Evolutionary conservation across 2,329 filamentous ascomycete genomes (phyloP), one percentile per base, ranked within the genome.

Genomic region (Ascochyta koolunga): DNA sequence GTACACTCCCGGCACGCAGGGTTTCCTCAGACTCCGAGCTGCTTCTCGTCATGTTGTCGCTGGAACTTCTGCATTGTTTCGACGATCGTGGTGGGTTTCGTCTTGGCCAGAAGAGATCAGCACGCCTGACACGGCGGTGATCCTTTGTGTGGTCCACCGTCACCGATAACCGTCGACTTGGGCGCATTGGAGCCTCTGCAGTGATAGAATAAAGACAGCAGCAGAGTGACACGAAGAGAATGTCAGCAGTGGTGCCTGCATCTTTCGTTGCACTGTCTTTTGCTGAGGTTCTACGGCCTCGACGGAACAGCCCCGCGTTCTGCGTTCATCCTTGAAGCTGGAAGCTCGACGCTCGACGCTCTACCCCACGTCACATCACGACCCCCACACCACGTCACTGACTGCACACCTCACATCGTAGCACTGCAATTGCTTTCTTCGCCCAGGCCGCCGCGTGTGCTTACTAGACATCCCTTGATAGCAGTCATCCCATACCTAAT

Each of bases 31-130:
- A 5, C 33, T 44, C 44, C 33, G 22, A 31, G 39, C 33, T 11
- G 37, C 3, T 15, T 47, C 37, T 47, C 33, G 32, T 18, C 32
- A 19, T 42, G 43, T 33, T 31, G 33, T 40, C 29, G 51, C 47
- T 45, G 51, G 33, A 25, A 27, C 32, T 43, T 16, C 21, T 33
- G 35, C 29, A 35, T 33, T 45, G 52, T 48, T 35, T 42, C 38
- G 53, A 42, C 29, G 36, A 47, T 44, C 27, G 29, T 35, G 11
- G 25, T 32, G 38, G 42, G 31, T 38, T 46, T 56, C 36, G 18
- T 44, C 37, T 41, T 52, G 54, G 56, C 54, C 56, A 54, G 57
- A 61, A 31, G 48, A 27, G 54, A 64, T 60, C 60, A 54, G 60
- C 60, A 48, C 52, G 35, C 44, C 15, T 13, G 43, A 21, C 15